These are phyloP conservation scores for Exophiala viscosa DNA, from an alignment of 2,329 filamentous ascomycete species.

Conservation along the genomic window DNA sequence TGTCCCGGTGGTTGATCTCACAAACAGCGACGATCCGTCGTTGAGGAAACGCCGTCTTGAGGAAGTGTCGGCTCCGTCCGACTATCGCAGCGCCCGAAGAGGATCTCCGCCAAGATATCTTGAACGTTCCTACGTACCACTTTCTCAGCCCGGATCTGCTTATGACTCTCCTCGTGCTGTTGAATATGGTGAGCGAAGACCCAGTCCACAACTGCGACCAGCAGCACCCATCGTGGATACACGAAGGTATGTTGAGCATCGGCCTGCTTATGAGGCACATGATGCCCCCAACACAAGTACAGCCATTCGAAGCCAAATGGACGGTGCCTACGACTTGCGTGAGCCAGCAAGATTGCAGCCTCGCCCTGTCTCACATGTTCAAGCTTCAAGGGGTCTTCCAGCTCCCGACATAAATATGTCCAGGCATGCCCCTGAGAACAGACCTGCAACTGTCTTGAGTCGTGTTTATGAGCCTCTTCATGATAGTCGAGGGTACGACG, in stretches of 20 bases:
- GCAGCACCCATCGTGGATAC: conserved; percentile 3
- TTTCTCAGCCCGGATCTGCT: conserved; percentile 2
- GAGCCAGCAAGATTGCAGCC: conserved; percentile 3
- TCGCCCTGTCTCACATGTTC: background rate
- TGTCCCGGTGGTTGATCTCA: conserved; percentile 8
- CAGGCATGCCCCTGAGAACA: background rate
- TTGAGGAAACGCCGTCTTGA: conserved; percentile 19
- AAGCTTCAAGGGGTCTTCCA: background rate
- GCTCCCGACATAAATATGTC: conserved; percentile 5
- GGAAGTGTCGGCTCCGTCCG: conserved; percentile 4
- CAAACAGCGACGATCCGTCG: conserved; percentile 6
- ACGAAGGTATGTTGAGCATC: conserved; percentile 10
- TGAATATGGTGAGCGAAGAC: conserved; percentile 14
- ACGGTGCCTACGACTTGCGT: conserved; percentile 5
- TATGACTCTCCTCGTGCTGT: conserved; percentile 4
- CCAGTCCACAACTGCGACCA: conserved; percentile 7
- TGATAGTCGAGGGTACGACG: conserved; percentile 12
- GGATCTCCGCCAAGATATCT: conserved; percentile 8
- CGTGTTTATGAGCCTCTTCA: conserved; percentile 12
- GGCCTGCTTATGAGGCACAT: conserved; percentile 9
- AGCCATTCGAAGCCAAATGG: background rate
- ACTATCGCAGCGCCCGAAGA: conserved; percentile 6
- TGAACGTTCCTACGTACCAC: conserved; percentile 13
- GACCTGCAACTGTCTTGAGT: background rate
- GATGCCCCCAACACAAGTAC: conserved; percentile 4